phyloP scores from a whole-genome alignment of 2,329 filamentous ascomycete species.

The Microcyclospora tardicrescens region DNA sequence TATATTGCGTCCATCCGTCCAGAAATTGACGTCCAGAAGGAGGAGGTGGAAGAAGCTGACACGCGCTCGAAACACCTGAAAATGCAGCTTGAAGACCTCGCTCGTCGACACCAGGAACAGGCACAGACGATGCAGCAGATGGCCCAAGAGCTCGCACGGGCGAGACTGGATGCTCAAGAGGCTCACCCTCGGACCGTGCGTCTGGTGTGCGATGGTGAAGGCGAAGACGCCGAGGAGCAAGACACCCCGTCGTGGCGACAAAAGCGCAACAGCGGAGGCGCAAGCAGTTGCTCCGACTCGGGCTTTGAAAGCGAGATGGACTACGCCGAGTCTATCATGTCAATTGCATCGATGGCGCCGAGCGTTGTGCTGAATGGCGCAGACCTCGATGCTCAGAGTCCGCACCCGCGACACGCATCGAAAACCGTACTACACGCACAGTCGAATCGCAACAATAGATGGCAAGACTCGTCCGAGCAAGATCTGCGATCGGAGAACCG shows the following conservation, averaged over 20 bases:
- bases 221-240: constrained; percentile 8
- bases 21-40: constrained; percentile 44
- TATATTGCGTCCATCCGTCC: constrained; percentile 39
- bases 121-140: constrained; percentile 43
- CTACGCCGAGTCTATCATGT: constrained; percentile 32
- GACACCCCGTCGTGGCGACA: constrained; percentile 9
- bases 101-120: constrained; percentile 41
- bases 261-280: constrained; percentile 18
- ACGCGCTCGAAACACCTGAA: constrained; percentile 46
- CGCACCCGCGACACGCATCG: neutral
- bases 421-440: neutral
- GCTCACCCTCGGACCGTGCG: constrained; percentile 8
- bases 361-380: constrained; percentile 3
- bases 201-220: constrained; percentile 8
- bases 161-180: constrained; percentile 28
- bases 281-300: constrained; percentile 38
- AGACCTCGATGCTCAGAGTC: constrained; percentile 1
- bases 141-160: constrained; percentile 34
- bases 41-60: constrained; percentile 48
- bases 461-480: neutral
- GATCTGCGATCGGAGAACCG: constrained; percentile 43
- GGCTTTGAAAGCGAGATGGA: constrained; percentile 48
- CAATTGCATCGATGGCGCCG: constrained; percentile 24
- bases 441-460: neutral
- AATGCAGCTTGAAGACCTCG: constrained; percentile 48